Conservation (phyloP, 1,139 yeast genomes). For the Saccharomycopsis phalli region DNA sequence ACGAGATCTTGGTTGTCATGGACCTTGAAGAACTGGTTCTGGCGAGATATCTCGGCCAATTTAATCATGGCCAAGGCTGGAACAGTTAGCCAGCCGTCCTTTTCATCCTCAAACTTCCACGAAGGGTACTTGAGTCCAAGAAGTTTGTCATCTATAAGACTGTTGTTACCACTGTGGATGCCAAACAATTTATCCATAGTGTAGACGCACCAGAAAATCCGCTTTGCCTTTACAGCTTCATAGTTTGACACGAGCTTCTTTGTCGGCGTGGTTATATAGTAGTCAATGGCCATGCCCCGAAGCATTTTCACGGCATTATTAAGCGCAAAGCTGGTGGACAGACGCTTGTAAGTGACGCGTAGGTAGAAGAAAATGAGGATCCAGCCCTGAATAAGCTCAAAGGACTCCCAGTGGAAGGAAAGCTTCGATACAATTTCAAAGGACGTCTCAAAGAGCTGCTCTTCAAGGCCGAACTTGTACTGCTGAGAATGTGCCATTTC, state of each 20-base stretch:
- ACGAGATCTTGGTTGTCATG: conserved; percentile 12
- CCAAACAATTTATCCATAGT: conserved; percentile 48
- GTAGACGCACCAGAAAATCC: conserved; percentile 52
- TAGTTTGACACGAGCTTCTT: conserved; percentile 30
- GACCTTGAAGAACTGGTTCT: conserved; percentile 7
- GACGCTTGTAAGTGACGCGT: conserved; percentile 49
- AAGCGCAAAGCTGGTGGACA: conserved; percentile 44
- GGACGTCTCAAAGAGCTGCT: conserved; percentile 42
- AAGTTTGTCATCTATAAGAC: conserved; percentile 36
- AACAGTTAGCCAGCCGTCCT: conserved; percentile 47
- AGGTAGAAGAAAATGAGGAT: conserved; percentile 45
- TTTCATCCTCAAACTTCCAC: conserved; percentile 28
- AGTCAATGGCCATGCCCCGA: conserved; percentile 47
- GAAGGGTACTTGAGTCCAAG: conserved; percentile 32
- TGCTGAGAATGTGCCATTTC: conserved; percentile 32
- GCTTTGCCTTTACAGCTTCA: conserved; percentile 41
- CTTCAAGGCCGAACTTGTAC: conserved; percentile 35
- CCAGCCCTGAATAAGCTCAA: conserved; percentile 60
- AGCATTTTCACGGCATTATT: conserved; percentile 48
- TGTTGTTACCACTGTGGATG: conserved; percentile 45
- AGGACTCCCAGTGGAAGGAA: conserved; percentile 60
- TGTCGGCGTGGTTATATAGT: conserved; percentile 9
- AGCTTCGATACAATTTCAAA: conserved; percentile 39
- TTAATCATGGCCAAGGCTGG: conserved; percentile 41
- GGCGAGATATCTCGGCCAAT: conserved; percentile 33